Evolutionary conservation across 305 asterid genomes (phyloP).

Genomic region (Fraxinus paxiana): DNA sequence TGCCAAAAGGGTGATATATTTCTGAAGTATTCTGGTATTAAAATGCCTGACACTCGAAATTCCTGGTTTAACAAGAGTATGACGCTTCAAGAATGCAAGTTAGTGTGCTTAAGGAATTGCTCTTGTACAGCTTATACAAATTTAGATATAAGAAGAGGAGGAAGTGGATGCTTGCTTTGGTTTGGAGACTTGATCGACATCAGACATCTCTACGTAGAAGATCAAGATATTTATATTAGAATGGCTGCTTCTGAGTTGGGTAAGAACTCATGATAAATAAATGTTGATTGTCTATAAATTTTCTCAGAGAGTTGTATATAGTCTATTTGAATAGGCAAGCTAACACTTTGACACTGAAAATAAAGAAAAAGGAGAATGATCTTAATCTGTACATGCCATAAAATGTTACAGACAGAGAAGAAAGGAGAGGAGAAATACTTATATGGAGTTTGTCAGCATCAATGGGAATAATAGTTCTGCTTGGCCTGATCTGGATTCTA

Average conservation of each 20-base stretch:
- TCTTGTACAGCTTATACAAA: slow-evolving; percentile 27
- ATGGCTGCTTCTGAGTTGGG: slow-evolving; percentile 10
- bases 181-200: slow-evolving; percentile 29
- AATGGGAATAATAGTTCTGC: not conserved
- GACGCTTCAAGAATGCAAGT: slow-evolving; percentile 17
- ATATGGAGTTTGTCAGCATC: not conserved
- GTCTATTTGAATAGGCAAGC: not conserved
- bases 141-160: slow-evolving; percentile 19
- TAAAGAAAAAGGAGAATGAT: not conserved
- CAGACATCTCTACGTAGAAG: not conserved
- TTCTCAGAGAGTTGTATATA: not conserved
- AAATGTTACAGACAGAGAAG: slow-evolving; percentile 10
- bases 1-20: slow-evolving; percentile 23
- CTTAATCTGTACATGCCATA: not conserved
- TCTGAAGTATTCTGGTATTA: slow-evolving; percentile 10
- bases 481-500: not conserved
- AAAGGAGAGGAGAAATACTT: not conserved
- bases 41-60: not conserved
- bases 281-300: not conserved
- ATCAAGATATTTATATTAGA: slow-evolving; percentile 8
- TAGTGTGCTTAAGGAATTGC: slow-evolving; percentile 18
- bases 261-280: not conserved
- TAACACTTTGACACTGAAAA: not conserved
- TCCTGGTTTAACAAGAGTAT: not conserved
- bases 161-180: slow-evolving; percentile 37